These are phyloP conservation scores for Neopestalotiopsis sp. DNA, from an alignment of 2,329 filamentous ascomycete genomes.

Conservation along the genomic window DNA sequence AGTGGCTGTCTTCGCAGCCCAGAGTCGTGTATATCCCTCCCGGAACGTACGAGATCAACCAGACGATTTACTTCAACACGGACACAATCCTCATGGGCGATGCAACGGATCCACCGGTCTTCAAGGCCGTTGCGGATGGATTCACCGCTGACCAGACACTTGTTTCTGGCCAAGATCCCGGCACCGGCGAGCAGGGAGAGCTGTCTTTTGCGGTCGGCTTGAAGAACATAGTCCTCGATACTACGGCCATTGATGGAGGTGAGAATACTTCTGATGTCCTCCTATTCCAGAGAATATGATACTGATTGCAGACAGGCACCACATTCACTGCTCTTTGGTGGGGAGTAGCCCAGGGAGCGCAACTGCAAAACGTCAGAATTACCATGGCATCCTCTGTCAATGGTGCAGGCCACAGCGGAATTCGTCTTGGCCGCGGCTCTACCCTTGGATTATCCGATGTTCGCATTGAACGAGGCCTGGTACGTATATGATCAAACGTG, in stretches of 20 bases:
- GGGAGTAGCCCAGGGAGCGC: slow-evolving; percentile 50
- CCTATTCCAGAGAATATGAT: not conserved
- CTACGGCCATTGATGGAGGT: slow-evolving; percentile 42
- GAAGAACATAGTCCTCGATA: slow-evolving; percentile 51
- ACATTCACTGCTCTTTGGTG: slow-evolving; percentile 48
- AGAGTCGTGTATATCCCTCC: slow-evolving; percentile 50
- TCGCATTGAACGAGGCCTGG: slow-evolving; percentile 45
- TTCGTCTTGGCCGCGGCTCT: slow-evolving; percentile 46
- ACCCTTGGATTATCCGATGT: slow-evolving; percentile 48
- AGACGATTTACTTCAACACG: slow-evolving; percentile 48
- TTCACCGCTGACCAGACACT: slow-evolving; percentile 36
- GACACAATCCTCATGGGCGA: slow-evolving; percentile 54
- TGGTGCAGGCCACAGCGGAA: slow-evolving; percentile 47
- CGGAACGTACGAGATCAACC: slow-evolving; percentile 45
- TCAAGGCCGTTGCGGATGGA: slow-evolving; percentile 46
- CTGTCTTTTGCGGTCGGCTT: slow-evolving; percentile 48
- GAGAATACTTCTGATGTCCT: slow-evolving; percentile 12
- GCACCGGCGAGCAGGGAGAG: slow-evolving; percentile 40
- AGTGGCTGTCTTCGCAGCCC: slow-evolving; percentile 50
- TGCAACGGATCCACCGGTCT: slow-evolving; percentile 47
- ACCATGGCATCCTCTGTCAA: slow-evolving; percentile 42
- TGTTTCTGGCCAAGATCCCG: slow-evolving; percentile 43
- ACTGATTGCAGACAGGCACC: slow-evolving; percentile 30
- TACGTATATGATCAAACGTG: slow-evolving; percentile 23
- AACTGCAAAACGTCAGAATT: slow-evolving; percentile 50